Percentiles rank a stretch among this genome's conserved stretches.
phyloP scores from a whole-genome alignment of 2,329 filamentous ascomycete genomes.

The Diaporthe helianthi region DNA sequence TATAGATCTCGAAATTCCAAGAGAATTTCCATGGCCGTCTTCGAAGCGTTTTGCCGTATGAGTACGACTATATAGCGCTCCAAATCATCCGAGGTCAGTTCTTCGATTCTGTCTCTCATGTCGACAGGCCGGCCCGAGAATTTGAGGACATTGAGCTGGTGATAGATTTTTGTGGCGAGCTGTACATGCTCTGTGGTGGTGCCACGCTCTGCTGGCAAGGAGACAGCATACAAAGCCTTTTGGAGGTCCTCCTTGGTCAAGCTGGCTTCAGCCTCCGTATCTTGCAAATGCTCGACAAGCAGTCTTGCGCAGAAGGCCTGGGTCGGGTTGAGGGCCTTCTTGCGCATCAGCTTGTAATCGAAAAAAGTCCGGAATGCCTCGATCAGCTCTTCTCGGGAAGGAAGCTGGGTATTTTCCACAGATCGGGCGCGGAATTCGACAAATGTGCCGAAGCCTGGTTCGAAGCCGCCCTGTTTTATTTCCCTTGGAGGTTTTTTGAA shows the following conservation, averaged over 20 bases:
- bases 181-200: constrained; percentile 54
- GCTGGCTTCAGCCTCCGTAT: constrained; percentile 55
- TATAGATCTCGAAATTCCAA: constrained; percentile 39
- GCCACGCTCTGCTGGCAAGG: constrained; percentile 50
- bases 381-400: constrained; percentile 66
- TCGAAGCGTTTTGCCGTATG: constrained; percentile 60
- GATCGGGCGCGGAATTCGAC: constrained; percentile 71
- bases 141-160: constrained; percentile 40
- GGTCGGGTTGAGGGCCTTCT: constrained; percentile 64
- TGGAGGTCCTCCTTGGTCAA: constrained; percentile 51
- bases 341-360: constrained; percentile 55
- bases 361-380: constrained; percentile 72
- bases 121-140: neutral
- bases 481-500: constrained; percentile 65
- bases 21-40: constrained; percentile 58
- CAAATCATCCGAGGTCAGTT: constrained; percentile 37
- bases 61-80: constrained; percentile 54
- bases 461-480: constrained; percentile 67
- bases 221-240: constrained; percentile 53
- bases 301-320: constrained; percentile 68
- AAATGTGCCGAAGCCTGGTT: constrained; percentile 75
- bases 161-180: constrained; percentile 54
- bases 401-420: constrained; percentile 69
- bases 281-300: constrained; percentile 63
- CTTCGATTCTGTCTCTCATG: constrained; percentile 12